phyloP scores from a whole-genome alignment of 495 filamentous ascomycete genomes.

The Penicillium subrubescens region DNA sequence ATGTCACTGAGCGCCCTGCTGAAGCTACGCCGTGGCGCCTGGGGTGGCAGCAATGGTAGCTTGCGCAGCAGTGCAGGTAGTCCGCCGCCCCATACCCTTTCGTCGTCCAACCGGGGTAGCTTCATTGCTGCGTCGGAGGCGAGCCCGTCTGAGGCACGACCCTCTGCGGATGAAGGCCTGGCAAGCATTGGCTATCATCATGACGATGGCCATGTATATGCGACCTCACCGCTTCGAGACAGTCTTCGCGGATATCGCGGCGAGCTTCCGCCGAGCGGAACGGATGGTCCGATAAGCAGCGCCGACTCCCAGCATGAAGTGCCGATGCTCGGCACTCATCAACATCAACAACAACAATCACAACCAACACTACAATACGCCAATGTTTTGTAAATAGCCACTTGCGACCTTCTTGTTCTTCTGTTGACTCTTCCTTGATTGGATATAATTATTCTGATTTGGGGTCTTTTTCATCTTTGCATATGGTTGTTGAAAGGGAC shows the following conservation, averaged over 20 bases:
- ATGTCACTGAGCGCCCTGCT: conserved; percentile 72
- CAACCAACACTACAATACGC: neutral
- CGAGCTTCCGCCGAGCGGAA: conserved; percentile 26
- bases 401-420: neutral
- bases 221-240: conserved; percentile 20
- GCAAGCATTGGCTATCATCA: conserved; percentile 11
- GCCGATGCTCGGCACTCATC: conserved; percentile 14
- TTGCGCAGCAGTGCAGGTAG: conserved; percentile 66
- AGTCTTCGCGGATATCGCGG: conserved; percentile 10
- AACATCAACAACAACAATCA: neutral
- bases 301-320: conserved; percentile 17
- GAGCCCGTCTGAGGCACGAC: conserved; percentile 31
- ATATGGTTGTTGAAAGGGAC: conserved; percentile 6
- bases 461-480: conserved; percentile 4
- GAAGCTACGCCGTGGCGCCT: conserved; percentile 72
- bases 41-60: conserved; percentile 79
- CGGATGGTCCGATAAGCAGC: conserved; percentile 13
- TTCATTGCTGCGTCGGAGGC: conserved; percentile 40
- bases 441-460: conserved; percentile 14
- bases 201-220: conserved; percentile 18
- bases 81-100: conserved; percentile 44
- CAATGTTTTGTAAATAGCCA: conserved; percentile 20
- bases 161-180: conserved; percentile 22
- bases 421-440: conserved; percentile 7
- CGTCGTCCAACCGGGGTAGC: conserved; percentile 40